Evolutionary conservation across 768 basidiomycete genomes (phyloP).

Genomic region (Tulasnella sp.): DNA sequence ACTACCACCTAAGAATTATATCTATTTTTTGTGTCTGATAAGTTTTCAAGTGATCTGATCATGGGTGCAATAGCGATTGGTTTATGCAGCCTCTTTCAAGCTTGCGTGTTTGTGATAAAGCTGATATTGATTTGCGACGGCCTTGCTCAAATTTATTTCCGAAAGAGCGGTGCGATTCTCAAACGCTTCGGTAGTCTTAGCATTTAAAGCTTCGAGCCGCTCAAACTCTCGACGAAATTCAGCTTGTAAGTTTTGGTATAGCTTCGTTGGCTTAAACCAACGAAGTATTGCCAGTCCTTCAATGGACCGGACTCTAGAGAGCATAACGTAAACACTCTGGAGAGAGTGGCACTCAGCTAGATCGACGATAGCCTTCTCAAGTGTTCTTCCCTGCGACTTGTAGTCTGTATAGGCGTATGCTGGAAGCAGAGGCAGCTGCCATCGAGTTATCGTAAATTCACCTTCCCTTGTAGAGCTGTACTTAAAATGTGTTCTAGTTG

Average conservation of each 20-base stretch:
- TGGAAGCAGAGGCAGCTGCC: constrained; percentile 4
- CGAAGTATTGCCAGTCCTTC: not conserved
- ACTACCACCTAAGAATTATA: no score
- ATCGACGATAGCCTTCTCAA: not conserved
- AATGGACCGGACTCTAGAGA: not conserved
- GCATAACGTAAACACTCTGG: not conserved
- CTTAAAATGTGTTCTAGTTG: not conserved
- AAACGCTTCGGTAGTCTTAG: no score
- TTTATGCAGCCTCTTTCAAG: no score
- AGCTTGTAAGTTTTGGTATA: not conserved
- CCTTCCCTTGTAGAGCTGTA: not conserved
- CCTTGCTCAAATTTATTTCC: no score
- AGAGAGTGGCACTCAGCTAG: not conserved
- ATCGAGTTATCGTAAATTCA: not conserved
- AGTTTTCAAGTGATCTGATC: no score
- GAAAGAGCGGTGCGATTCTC: no score
- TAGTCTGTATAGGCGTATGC: constrained; percentile 20
- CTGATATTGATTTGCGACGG: no score
- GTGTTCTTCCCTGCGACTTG: constrained; percentile 11
- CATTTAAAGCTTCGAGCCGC: not conserved
- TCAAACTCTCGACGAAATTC: not conserved
- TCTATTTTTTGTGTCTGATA: no score
- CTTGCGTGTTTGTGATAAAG: no score
- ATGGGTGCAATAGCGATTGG: no score
- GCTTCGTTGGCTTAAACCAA: not conserved